Percentiles rank a stretch among this genome's conserved stretches.
phyloP scores from a whole-genome alignment of 2,329 filamentous ascomycete genomes.

The Colletotrichum sublineola region DNA sequence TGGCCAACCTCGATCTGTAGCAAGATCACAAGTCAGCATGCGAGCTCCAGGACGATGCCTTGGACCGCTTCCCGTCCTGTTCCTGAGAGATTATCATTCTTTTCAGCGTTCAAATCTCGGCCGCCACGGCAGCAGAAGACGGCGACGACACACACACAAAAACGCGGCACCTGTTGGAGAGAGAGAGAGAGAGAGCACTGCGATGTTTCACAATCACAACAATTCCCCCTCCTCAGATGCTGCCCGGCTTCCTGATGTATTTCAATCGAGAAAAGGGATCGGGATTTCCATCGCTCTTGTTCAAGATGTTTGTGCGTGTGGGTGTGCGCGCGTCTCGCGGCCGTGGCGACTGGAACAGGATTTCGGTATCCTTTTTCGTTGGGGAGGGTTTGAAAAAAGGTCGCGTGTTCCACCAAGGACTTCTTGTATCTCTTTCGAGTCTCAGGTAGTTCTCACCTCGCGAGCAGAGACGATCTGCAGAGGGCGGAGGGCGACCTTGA shows the following conservation, averaged over 20 bases:
- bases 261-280: slow-evolving; percentile 26
- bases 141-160: background rate
- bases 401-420: slow-evolving; percentile 1
- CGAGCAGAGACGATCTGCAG: slow-evolving; percentile 99
- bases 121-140: slow-evolving; percentile 37
- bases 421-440: slow-evolving; percentile 43
- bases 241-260: slow-evolving; percentile 27
- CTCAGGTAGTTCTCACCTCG: slow-evolving; percentile 84
- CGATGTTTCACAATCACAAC: background rate
- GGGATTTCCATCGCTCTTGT: background rate
- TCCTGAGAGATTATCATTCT: slow-evolving; percentile 56
- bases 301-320: no score
- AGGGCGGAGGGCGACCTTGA: slow-evolving; percentile 95
- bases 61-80: slow-evolving; percentile 84
- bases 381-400: background rate
- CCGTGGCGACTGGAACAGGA: slow-evolving; percentile 42
- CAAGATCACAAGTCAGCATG: slow-evolving; percentile 79
- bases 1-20: slow-evolving; percentile 99
- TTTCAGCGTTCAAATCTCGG: slow-evolving; percentile 45
- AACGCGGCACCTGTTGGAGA: no score
- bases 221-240: background rate
- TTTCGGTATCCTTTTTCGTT: slow-evolving; percentile 5
- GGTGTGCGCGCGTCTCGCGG: background rate
- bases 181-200: background rate
- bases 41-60: slow-evolving; percentile 79